Percentiles rank a stretch among this genome's conserved stretches.
These are phyloP conservation scores for Bretschneidera sinensis DNA, from an alignment of 345 rosid species.

Conservation along the genomic window DNA sequence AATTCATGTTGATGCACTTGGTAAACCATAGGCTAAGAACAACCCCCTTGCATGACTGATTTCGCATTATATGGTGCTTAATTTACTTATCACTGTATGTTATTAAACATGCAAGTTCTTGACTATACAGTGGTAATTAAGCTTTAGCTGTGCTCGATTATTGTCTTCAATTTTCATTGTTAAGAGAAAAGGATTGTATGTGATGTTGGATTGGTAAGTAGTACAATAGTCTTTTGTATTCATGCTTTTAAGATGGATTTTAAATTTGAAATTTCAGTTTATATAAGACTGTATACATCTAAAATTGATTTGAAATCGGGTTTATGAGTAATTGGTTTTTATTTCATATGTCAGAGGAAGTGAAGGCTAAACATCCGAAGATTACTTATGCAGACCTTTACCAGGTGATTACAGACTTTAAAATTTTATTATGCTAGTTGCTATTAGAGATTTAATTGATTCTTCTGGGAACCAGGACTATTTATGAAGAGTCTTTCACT, in stretches of 20 bases:
- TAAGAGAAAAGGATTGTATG: too few species aligned
- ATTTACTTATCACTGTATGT: neutral
- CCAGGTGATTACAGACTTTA: conserved; percentile 19
- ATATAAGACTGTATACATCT: conserved; percentile 2
- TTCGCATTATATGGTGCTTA: neutral
- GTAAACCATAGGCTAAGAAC: too few species aligned
- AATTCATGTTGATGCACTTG: too few species aligned
- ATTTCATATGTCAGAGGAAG: conserved; percentile 52
- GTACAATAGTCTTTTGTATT: too few species aligned
- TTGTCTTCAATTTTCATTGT: too few species aligned
- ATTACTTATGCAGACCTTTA: conserved; percentile 67
- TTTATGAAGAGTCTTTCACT: neutral
- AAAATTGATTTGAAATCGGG: neutral
- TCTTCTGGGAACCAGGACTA: neutral
- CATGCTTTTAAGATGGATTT: neutral
- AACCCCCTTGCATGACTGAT: neutral
- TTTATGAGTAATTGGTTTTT: conserved; percentile 10
- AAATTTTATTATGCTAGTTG: neutral
- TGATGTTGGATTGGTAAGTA: too few species aligned
- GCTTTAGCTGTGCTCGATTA: too few species aligned
- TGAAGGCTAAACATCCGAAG: conserved; percentile 76
- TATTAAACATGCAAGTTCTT: too few species aligned
- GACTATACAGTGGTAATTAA: too few species aligned
- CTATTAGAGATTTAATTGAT: neutral
- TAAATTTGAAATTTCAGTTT: neutral